These are phyloP conservation scores for Periconia macrospinosa DNA, from an alignment of 2,329 filamentous ascomycete species.

Conservation along the genomic window DNA sequence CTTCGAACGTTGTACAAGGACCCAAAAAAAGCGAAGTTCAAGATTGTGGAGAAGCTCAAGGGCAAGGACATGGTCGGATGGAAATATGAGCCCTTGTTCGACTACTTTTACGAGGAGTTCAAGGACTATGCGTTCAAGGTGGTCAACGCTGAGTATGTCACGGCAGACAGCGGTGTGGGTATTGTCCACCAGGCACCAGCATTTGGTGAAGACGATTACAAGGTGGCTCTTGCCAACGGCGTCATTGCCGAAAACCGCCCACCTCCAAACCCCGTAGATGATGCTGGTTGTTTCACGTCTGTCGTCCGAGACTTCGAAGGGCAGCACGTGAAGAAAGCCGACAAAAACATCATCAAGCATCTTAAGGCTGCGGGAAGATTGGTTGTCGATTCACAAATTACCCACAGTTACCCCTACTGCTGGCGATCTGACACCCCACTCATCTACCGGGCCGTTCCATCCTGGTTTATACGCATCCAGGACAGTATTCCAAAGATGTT, in stretches of 20 bases:
- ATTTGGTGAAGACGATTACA: conserved; percentile 96
- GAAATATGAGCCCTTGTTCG: conserved; percentile 86
- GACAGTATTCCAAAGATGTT: conserved; percentile 85
- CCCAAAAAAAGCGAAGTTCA: conserved; percentile 92
- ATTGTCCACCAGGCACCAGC: conserved; percentile 93
- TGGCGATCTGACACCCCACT: conserved; percentile 93
- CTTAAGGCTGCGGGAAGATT: conserved; percentile 76
- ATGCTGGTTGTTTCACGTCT: conserved; percentile 75
- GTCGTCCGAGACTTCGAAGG: conserved; percentile 81
- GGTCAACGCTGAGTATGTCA: conserved; percentile 82
- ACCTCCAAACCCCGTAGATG: conserved; percentile 91
- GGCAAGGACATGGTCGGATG: conserved; percentile 85
- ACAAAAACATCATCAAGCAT: conserved; percentile 90
- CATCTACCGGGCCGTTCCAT: conserved; percentile 88
- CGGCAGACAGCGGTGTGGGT: conserved; percentile 85
- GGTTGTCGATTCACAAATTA: conserved; percentile 83
- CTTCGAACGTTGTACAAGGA: conserved; percentile 88
- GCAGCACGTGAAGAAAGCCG: conserved; percentile 87
- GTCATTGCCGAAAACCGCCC: conserved; percentile 75
- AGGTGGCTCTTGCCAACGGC: conserved; percentile 73
- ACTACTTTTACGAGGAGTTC: conserved; percentile 88
- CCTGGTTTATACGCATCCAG: conserved; percentile 91
- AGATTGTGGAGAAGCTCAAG: conserved; percentile 75
- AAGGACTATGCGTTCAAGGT: conserved; percentile 82
- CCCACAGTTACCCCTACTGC: conserved; percentile 92